Evolutionary conservation across 257 asterid genomes (phyloP).

Genomic region (Hygrophila difformis): DNA sequence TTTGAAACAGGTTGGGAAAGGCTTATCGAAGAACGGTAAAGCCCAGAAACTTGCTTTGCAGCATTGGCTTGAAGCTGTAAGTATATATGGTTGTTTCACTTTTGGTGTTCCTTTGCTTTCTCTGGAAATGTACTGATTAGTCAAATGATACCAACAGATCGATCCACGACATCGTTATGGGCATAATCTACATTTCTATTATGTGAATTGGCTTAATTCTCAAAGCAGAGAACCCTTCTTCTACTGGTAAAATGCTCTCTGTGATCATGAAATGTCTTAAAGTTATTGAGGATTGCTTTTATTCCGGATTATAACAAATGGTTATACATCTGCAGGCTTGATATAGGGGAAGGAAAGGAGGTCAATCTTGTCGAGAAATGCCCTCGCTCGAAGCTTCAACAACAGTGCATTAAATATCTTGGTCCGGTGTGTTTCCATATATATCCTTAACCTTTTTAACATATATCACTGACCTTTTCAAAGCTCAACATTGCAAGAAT

Average conservation of each 20-base stretch:
- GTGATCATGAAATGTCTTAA: neutral
- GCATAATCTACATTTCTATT: conserved; percentile 87
- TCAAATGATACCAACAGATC: conserved; percentile 35
- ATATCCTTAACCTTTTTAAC: neutral
- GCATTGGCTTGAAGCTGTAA: conserved; percentile 98
- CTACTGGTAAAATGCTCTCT: conserved; percentile 61
- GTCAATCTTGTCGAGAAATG: conserved; percentile 67
- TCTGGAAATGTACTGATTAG: no score
- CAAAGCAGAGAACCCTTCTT: conserved; percentile 94
- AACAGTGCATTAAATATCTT: conserved; percentile 92
- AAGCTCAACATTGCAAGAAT: neutral
- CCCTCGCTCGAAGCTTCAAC: conserved; percentile 82
- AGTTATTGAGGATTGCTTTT: neutral
- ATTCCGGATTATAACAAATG: conserved; percentile 8
- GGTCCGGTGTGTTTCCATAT: conserved; percentile 67
- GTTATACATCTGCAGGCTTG: conserved; percentile 49
- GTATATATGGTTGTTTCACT: no score
- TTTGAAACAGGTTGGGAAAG: conserved; percentile 74
- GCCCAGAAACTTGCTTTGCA: conserved; percentile 92
- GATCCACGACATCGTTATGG: conserved; percentile 98
- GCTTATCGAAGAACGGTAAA: conserved; percentile 71
- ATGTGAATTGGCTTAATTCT: conserved; percentile 68
- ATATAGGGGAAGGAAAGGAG: conserved; percentile 91
- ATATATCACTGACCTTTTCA: neutral
- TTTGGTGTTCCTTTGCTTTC: no score